Base-by-base conservation (phyloP, 257 asterid species). In the Henckelia pumila region DNA sequence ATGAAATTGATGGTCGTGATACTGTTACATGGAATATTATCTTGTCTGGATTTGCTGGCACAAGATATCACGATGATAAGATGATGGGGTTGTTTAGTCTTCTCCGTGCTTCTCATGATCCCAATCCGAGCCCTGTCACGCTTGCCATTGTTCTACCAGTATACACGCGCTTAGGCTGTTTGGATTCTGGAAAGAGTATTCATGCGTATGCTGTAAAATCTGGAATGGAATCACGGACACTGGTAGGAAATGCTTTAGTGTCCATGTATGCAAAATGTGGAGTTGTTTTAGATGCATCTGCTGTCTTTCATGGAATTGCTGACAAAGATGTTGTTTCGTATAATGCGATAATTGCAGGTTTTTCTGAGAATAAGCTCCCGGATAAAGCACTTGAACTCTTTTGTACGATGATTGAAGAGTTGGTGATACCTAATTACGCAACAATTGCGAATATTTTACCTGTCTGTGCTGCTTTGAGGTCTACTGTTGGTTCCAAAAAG, bases 211-310 rank as follows among this genome's bases (percentile, higher is more conserved):
- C 85, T 0, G 20, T 84, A 4, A 90, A 88, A 70, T 71, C 78
- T 52, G 97, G 95, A 61, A 76, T 88, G 77, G 91, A 77, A 55
- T 83, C 87, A 26, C 79, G 80, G 67, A 84, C 95, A 1, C 73
- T 91, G 83, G 96, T 91, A 59, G 95, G 91, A 64, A 91, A 88
- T 72, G 92, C 92, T 64, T 73, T 91, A 56, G 55, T 91, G 60
- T 86, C 97, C 56, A 86, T 86, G 96, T 91, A 90, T 75, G 92
- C 97, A 5, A 90, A 90, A 76, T 64, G 77, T 52, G 88, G 91
- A 56, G 72, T 77, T 72, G 69, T 82, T 59, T 30, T 57, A 44
- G 88, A 84, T 80, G 97, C 97, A 23, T 61, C 64, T 67, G 61
- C 81, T 66, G 82, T 81, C 66, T 88, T 91, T 68, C 59, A 25